A percentile compares a stretch with the other conserved stretches of the same genome.
These are phyloP conservation scores for Epichloe bromicola DNA, from an alignment of 2,329 filamentous ascomycete genomes.

Conservation along the genomic window DNA sequence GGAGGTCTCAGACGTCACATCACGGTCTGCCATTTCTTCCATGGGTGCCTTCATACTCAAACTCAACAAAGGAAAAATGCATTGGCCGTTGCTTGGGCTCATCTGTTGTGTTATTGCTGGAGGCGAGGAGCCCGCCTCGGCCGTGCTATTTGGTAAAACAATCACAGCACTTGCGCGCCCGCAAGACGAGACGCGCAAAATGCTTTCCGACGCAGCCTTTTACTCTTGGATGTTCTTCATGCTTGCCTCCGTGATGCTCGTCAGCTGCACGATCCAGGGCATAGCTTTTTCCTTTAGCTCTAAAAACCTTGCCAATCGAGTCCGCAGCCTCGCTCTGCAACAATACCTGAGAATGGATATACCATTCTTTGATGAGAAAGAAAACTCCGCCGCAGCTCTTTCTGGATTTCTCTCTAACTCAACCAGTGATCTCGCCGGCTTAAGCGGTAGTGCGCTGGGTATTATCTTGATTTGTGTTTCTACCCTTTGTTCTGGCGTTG, in stretches of 20 bases:
- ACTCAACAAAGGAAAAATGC: background rate
- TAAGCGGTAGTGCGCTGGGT: slow-evolving; percentile 29
- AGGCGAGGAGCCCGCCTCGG: background rate
- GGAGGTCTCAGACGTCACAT: background rate
- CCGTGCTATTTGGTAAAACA: background rate
- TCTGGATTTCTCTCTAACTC: slow-evolving; percentile 17
- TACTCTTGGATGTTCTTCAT: slow-evolving; percentile 37
- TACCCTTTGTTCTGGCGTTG: slow-evolving; percentile 7
- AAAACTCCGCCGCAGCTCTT: slow-evolving; percentile 22
- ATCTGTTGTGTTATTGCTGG: background rate
- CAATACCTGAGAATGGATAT: slow-evolving; percentile 22
- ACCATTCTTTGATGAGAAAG: slow-evolving; percentile 21
- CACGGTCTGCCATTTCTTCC: background rate
- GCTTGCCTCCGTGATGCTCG: slow-evolving; percentile 23
- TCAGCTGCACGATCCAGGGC: slow-evolving; percentile 18
- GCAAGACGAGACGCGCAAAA: background rate
- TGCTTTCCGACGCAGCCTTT: slow-evolving; percentile 22
- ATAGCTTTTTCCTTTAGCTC: background rate
- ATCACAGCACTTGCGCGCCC: background rate
- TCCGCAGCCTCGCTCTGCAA: background rate
- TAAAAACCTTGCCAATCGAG: slow-evolving; percentile 7
- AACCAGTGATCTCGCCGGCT: slow-evolving; percentile 29
- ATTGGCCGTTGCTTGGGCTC: background rate
- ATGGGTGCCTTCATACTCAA: background rate
- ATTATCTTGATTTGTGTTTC: slow-evolving; percentile 4